Evolutionary conservation across 176 grass and related monocot species (phyloP).

Genomic region (Avena atlantica): DNA sequence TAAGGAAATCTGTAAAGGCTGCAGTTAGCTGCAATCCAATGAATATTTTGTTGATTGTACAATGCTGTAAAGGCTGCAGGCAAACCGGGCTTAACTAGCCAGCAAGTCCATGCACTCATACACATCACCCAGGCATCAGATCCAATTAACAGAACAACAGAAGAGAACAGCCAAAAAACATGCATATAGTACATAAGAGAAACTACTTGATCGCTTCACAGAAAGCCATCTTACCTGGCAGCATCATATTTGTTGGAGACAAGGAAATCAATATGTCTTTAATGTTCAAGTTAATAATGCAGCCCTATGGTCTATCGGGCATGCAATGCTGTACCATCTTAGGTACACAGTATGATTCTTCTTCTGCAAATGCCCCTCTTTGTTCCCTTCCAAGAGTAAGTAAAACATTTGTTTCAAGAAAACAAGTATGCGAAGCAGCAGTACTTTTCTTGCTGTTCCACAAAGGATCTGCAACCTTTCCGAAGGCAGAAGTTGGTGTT

Average conservation of each 20-base stretch:
- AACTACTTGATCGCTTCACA: not conserved
- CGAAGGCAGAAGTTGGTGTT: not conserved
- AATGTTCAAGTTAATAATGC: not conserved
- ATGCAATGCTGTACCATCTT: not conserved
- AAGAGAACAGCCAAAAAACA: not conserved
- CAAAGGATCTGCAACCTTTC: not conserved
- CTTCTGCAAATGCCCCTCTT: not conserved
- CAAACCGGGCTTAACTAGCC: not conserved
- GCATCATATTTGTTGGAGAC: not conserved
- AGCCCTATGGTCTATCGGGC: not conserved
- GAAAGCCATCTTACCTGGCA: not conserved
- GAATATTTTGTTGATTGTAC: not conserved
- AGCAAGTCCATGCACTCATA: not conserved
- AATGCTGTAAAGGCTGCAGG: not conserved
- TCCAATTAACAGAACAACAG: not conserved
- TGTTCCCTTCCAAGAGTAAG: not conserved
- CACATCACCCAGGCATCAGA: not conserved
- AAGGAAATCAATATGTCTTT: not conserved
- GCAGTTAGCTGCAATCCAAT: not conserved
- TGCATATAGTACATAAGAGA: not conserved
- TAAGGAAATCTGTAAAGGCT: not conserved
- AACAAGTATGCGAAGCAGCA: not conserved
- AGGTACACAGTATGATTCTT: not conserved
- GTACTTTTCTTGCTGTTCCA: not conserved
- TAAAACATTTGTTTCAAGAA: not conserved